phyloP scores from a whole-genome alignment of 1,139 yeast genomes.

The Magnusiomyces clavatus region DNA sequence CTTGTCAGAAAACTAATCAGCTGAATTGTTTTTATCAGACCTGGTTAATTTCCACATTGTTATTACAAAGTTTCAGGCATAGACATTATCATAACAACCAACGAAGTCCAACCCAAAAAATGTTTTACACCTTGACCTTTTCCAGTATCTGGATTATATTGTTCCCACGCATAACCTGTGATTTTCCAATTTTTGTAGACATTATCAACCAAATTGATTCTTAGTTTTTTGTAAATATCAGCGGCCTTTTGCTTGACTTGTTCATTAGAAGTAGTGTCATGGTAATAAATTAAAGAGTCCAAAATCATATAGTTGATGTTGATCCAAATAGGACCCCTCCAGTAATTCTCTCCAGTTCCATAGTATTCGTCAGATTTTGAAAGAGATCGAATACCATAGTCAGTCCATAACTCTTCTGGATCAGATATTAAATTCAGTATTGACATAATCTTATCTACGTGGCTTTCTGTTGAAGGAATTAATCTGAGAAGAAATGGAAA shows the following conservation, averaged over 20 bases:
- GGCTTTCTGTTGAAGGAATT: constrained; percentile 36
- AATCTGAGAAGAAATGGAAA: constrained; percentile 79
- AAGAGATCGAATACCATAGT: constrained; percentile 73
- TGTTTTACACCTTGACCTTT: constrained; percentile 75
- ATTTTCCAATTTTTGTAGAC: constrained; percentile 58
- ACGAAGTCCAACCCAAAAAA: constrained; percentile 91
- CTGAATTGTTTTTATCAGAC: no score
- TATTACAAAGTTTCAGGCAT: constrained; percentile 46
- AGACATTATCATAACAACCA: constrained; percentile 72
- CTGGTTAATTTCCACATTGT: not conserved
- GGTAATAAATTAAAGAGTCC: constrained; percentile 59
- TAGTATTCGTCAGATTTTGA: constrained; percentile 61
- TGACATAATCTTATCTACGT: constrained; percentile 40
- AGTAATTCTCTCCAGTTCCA: constrained; percentile 80
- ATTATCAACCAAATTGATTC: constrained; percentile 61
- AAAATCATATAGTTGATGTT: constrained; percentile 79
- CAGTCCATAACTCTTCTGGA: constrained; percentile 70
- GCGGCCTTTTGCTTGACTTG: constrained; percentile 35
- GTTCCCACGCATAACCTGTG: constrained; percentile 88
- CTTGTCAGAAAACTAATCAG: no score
- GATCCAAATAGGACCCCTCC: constrained; percentile 96
- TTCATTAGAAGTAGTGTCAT: constrained; percentile 19
- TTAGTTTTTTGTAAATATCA: constrained; percentile 47
- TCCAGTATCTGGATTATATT: constrained; percentile 75
- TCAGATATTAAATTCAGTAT: constrained; percentile 54